Evolutionary conservation across 31 red algal genomes (phyloP), one percentile per base, ranked within the genome.

Genomic region (Porphyra umbilicalis): DNA sequence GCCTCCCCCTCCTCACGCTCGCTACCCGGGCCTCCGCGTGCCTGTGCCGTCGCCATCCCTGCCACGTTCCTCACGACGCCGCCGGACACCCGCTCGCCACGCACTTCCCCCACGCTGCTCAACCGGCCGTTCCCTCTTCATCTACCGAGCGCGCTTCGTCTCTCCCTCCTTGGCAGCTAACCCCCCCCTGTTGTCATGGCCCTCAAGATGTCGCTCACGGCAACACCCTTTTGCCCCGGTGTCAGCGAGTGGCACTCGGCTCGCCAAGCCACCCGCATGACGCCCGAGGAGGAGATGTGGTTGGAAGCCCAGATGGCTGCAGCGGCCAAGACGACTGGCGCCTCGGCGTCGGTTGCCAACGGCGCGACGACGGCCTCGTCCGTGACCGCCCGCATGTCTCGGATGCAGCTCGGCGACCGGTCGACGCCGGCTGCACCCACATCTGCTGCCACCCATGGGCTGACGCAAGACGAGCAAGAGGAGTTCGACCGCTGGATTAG

Each of bases 401-500:
- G 57, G 57, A 6, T 71, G 57, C 25, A 18, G 57, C 20, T 71
- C 25, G 14, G 25, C 20, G n/a, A n/a, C n/a, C n/a, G n/a, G n/a
- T n/a, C n/a, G n/a, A n/a, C n/a, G n/a, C 57, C 2, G 57, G 57
- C 57, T 71, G 25, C 57, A n/a, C n/a, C n/a, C n/a, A n/a, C n/a
- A n/a, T n/a, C n/a, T n/a, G n/a, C n/a, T 18, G 57, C 7, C 25
- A 7, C 25, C 20, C 57, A 71, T 8, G 57, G 57, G 6, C 8
- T 71, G 57, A 71, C 57, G 57, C 25, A 18, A 29, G 57, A 71
- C 25, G 57, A 71, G 57, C 57, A 71, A 71, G 57, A 71, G 57
- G 57, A 71, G 57, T 71, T 71, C 30, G 57, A 71, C 57, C 57
- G 57, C 57, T 71, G 57, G 57, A 71, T 71, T 71, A 71, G 57